Evolutionary conservation across 202 grass and related monocot genomes (phyloP), one percentile per base, ranked within the genome.

Genomic region (Panicum hallii): DNA sequence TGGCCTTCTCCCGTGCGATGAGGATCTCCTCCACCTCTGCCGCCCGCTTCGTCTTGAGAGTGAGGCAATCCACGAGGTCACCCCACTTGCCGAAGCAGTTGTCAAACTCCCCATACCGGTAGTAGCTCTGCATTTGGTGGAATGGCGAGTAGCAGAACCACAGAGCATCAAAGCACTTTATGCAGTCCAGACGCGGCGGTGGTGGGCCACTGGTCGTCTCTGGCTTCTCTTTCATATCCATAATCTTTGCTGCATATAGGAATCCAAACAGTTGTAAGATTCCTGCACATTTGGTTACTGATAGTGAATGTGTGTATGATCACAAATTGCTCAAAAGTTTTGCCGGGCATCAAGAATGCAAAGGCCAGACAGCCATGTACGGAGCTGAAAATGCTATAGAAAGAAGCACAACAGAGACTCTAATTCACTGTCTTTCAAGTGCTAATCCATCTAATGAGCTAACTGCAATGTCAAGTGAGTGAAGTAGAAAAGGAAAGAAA

Each of bases 101-200:
- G 84, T 95, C 93, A 46, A 92, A 95, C 4, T 91, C 88, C 26
- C 93, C 96, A 57, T 80, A 22, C 68, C 93, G 87, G 78, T 95
- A 92, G 75, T 98, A 98, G 56, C 40, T 50, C 85, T 98, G 89
- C 96, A 98, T 92, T 84, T 95, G 93, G 85, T 95, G 81, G 82
- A 86, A 93, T 38, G 96, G 96, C 17, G 96, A 92, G 86, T 95
- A 95, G 90, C 93, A 99, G 75, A 95, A 99, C 88, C 89, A 99
- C 26, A 99, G 91, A 9, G 81, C 78, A 20, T 99, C 93, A 30
- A 95, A 99, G 55, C 86, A 94, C 74, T 99, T 99, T 78, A 84
- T 88, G 88, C 91, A 95, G 54, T 94, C 94, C 42, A 73, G 79
- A 4, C 75, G 61, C 1, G 9, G 67, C 16, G 5, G 83, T 22